Conservation (phyloP, 2,329 filamentous ascomycete genomes). For the Fusarium sp. region DNA sequence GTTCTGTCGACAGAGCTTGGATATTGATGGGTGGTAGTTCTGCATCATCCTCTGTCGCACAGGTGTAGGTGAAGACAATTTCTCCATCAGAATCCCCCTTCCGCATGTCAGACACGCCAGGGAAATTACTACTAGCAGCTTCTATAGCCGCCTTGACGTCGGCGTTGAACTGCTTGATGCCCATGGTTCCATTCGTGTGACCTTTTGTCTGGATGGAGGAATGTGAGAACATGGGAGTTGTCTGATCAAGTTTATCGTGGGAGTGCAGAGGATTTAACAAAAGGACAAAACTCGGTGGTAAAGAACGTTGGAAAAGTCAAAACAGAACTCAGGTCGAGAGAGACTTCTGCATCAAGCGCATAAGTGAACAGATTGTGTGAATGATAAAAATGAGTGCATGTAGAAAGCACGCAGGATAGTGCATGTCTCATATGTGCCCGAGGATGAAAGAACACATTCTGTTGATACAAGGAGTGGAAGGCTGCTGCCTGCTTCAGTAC, state of each 20-base stretch:
- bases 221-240: too few relatives aligned
- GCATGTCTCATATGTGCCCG: too few relatives aligned
- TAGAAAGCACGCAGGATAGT: background rate
- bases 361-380: background rate
- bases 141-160: constrained; percentile 61
- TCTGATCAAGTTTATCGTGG: background rate
- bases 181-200: constrained; percentile 61
- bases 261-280: background rate
- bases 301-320: background rate
- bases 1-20: constrained; percentile 53
- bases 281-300: background rate
- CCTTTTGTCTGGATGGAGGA: background rate
- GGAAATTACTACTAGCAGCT: constrained; percentile 52
- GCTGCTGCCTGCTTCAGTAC: background rate
- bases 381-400: background rate
- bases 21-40: constrained; percentile 52
- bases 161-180: constrained; percentile 72
- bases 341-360: too few relatives aligned
- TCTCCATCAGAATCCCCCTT: constrained; percentile 79
- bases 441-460: background rate
- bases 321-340: too few relatives aligned
- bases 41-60: constrained; percentile 45
- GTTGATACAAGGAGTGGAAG: background rate
- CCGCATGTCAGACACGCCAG: constrained; percentile 66
- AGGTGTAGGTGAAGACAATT: constrained; percentile 72